These are phyloP conservation scores for Mycena leptocephala DNA, from an alignment of 768 basidiomycete species.

Conservation along the genomic window DNA sequence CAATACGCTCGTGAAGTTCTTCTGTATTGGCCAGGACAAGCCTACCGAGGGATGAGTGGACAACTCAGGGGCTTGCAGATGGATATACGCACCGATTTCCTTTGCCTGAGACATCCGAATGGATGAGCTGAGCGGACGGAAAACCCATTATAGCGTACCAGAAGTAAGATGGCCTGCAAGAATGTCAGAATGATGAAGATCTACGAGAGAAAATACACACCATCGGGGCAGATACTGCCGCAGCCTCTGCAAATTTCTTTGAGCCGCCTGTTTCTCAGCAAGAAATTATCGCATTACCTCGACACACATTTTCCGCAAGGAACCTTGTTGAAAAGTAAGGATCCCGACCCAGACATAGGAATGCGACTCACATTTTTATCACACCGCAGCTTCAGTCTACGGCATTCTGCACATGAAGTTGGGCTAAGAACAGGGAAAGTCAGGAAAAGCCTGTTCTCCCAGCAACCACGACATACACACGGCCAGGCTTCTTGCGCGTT, in stretches of 20 bases:
- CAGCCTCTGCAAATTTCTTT: slow-evolving; percentile 66
- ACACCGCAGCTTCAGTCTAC: slow-evolving; percentile 76
- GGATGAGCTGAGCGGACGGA: slow-evolving; percentile 56
- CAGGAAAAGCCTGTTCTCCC: neutral
- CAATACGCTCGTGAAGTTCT: slow-evolving; percentile 80
- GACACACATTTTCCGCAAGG: slow-evolving; percentile 87
- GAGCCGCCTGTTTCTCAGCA: neutral
- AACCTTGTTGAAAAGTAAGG: slow-evolving; percentile 57
- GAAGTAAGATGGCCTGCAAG: slow-evolving; percentile 21
- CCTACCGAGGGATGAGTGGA: slow-evolving; percentile 43
- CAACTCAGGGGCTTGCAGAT: too few relatives aligned
- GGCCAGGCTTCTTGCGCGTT: slow-evolving; percentile 35
- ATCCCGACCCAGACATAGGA: neutral
- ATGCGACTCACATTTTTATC: slow-evolving; percentile 68
- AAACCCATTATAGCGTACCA: slow-evolving; percentile 50
- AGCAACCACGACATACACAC: slow-evolving; percentile 23
- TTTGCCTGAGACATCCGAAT: slow-evolving; percentile 57
- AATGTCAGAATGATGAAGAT: slow-evolving; percentile 9
- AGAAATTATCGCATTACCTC: slow-evolving; percentile 32
- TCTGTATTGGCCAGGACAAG: slow-evolving; percentile 79
- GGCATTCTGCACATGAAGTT: slow-evolving; percentile 68
- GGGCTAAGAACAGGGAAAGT: slow-evolving; percentile 48
- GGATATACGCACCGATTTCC: slow-evolving; percentile 63
- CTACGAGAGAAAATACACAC: slow-evolving; percentile 51
- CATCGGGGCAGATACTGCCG: slow-evolving; percentile 84